These are phyloP conservation scores for Anacardium occidentale DNA, from an alignment of 345 rosid genomes.

Conservation along the genomic window DNA sequence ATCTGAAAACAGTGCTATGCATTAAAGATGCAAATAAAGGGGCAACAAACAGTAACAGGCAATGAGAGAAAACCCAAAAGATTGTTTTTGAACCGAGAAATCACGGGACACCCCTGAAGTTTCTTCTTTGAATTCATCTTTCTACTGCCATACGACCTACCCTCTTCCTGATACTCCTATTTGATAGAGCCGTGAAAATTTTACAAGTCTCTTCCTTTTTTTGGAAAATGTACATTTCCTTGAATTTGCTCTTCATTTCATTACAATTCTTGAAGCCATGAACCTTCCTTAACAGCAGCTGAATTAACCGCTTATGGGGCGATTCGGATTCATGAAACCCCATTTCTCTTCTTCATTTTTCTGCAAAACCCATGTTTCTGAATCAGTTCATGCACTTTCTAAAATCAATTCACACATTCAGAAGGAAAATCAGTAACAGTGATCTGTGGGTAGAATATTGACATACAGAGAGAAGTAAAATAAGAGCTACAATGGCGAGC, in stretches of 20 bases:
- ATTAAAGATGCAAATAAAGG: slow-evolving; percentile 28
- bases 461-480: not conserved
- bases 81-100: slow-evolving; percentile 54
- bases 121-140: slow-evolving; percentile 62
- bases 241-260: slow-evolving; percentile 8
- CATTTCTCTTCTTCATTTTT: slow-evolving; percentile 28
- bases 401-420: slow-evolving; percentile 91
- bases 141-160: slow-evolving; percentile 46
- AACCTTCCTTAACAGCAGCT: slow-evolving; percentile 17
- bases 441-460: not conserved
- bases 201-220: slow-evolving; percentile 18
- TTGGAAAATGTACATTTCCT: slow-evolving; percentile 25
- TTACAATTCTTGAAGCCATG: slow-evolving; percentile 26
- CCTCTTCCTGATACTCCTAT: slow-evolving; percentile 32
- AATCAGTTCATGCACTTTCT: slow-evolving; percentile 98
- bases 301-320: not conserved
- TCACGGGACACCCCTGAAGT: slow-evolving; percentile 89
- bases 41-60: not conserved
- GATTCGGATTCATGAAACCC: slow-evolving; percentile 56
- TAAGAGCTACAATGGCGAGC: slow-evolving; percentile 45
- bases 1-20: no score
- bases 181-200: slow-evolving; percentile 33
- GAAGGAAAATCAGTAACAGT: slow-evolving; percentile 41
- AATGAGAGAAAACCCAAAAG: slow-evolving; percentile 21
- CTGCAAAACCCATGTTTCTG: slow-evolving; percentile 70